Evolutionary conservation across 2,329 filamentous ascomycete species (phyloP).

Genomic region (Microdochium nivale): DNA sequence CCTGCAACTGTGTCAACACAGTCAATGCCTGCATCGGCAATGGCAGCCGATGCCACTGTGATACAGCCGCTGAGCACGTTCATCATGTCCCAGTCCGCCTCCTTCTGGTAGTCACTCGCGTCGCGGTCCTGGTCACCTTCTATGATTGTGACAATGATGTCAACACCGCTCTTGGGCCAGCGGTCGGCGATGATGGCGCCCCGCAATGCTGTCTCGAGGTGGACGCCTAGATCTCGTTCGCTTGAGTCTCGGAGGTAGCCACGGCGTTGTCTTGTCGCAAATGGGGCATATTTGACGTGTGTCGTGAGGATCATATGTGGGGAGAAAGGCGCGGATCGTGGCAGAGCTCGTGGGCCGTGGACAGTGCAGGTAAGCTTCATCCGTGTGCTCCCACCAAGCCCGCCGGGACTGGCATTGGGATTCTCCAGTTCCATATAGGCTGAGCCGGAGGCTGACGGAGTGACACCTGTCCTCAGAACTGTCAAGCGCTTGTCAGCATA

Average conservation of each 20-base stretch:
- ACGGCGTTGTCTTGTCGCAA: constrained; percentile 73
- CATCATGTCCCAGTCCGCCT: constrained; percentile 79
- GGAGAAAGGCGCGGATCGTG: constrained; percentile 82
- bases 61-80: constrained; percentile 87
- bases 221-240: constrained; percentile 83
- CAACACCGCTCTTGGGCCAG: constrained; percentile 98
- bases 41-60: constrained; percentile 84
- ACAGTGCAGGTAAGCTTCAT: constrained; percentile 91
- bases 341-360: constrained; percentile 85
- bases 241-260: constrained; percentile 79
- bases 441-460: constrained; percentile 87
- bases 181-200: constrained; percentile 87
- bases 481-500: constrained; percentile 7
- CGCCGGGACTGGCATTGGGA: constrained; percentile 25
- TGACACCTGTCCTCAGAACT: constrained; percentile 88
- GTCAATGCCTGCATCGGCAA: constrained; percentile 92
- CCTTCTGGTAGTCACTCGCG: constrained; percentile 35
- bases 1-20: constrained; percentile 86
- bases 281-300: constrained; percentile 93
- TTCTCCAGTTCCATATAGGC: constrained; percentile 69
- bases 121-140: constrained; percentile 81
- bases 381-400: constrained; percentile 44
- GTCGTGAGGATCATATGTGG: constrained; percentile 87
- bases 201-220: constrained; percentile 82
- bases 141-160: constrained; percentile 85